A percentile compares a stretch with the other conserved stretches of the same genome.
Evolutionary conservation across 805 yeast genomes (phyloP).

Genomic region (Grigorovia jiainica): DNA sequence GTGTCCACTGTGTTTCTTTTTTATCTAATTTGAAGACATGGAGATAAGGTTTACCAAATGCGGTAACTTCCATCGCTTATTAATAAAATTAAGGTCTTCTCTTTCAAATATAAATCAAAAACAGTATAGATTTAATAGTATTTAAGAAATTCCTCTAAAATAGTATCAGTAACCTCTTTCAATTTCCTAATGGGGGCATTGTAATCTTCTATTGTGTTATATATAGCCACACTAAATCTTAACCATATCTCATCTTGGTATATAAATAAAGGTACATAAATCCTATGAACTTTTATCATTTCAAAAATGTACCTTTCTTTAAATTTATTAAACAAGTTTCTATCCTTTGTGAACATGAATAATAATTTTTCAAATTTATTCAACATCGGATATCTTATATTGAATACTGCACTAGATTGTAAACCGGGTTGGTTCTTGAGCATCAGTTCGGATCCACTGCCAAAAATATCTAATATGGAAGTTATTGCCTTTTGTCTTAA

Average conservation of each 20-base stretch:
- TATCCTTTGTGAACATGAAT: constrained; percentile 11
- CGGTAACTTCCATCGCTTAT: no score
- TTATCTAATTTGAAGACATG: no score
- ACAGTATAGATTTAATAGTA: no score
- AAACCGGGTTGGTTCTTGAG: constrained; percentile 12
- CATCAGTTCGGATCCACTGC: constrained; percentile 29
- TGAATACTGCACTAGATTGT: constrained; percentile 15
- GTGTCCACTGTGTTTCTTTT: no score
- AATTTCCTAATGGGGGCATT: no score
- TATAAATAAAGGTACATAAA: constrained; percentile 38
- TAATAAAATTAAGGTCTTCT: no score
- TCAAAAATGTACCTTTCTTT: constrained; percentile 14
- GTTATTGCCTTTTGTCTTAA: constrained; percentile 39
- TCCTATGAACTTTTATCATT: constrained; percentile 27
- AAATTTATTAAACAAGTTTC: constrained; percentile 11
- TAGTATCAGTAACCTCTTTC: no score
- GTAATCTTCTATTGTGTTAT: constrained; percentile 48
- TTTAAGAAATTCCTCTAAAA: no score
- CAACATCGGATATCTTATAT: constrained; percentile 38
- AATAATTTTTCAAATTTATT: constrained; percentile 11
- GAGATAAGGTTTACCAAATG: no score
- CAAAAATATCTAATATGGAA: constrained; percentile 32
- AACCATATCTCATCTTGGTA: constrained; percentile 36
- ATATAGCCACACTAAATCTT: constrained; percentile 53
- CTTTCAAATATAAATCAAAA: no score